Evolutionary conservation across 2,329 filamentous ascomycete species (phyloP).

Genomic region (Fusarium beomiforme): DNA sequence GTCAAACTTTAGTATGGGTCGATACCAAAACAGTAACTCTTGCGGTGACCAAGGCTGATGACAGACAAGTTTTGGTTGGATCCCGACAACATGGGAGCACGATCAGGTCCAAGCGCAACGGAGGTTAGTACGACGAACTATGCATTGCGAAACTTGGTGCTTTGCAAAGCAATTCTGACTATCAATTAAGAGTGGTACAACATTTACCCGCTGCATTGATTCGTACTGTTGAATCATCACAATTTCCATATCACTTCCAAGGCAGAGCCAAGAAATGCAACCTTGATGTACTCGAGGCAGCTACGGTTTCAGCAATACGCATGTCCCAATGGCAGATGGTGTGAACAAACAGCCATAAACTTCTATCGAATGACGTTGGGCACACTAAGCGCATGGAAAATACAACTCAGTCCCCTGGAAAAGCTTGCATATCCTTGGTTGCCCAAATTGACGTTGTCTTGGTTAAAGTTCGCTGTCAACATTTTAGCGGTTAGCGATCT

Average conservation of each 20-base stretch:
- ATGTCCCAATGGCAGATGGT: background rate
- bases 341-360: background rate
- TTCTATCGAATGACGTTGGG: background rate
- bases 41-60: background rate
- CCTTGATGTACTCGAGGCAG: conserved; percentile 1
- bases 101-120: background rate
- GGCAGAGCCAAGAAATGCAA: background rate
- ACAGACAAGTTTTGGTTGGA: background rate
- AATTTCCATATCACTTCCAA: background rate
- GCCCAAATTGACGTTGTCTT: background rate
- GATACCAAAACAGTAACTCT: background rate
- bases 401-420: background rate
- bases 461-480: background rate
- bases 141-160: background rate
- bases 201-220: background rate
- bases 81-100: background rate
- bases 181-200: background rate
- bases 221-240: background rate
- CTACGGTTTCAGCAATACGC: conserved; percentile 1
- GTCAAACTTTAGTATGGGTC: background rate
- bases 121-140: background rate
- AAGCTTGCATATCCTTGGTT: background rate
- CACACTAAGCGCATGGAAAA: background rate
- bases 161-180: background rate
- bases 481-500: background rate